These are phyloP conservation scores for Halteria grandinella DNA, from an alignment of 73 alveolate species.

Conservation along the genomic window DNA sequence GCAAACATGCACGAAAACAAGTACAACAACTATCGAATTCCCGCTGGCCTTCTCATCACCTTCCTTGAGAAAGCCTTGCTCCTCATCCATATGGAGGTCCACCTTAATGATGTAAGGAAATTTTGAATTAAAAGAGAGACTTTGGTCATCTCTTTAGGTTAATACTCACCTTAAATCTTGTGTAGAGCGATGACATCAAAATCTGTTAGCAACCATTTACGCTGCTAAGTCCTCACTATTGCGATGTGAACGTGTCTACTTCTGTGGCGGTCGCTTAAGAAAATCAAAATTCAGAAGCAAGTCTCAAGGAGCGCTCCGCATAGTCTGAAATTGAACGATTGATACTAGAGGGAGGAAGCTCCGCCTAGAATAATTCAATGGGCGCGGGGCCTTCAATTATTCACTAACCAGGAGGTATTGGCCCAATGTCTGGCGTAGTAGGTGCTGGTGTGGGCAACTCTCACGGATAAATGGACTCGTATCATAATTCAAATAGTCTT, in stretches of 20 bases:
- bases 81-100: constrained; percentile 70
- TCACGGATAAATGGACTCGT: too few relatives aligned
- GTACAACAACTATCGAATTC: constrained; percentile 55
- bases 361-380: not conserved
- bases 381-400: not conserved
- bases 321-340: constrained; percentile 1
- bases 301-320: constrained; percentile 13
- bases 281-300: not conserved
- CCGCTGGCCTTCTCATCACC: constrained; percentile 62
- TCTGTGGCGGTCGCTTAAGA: not conserved
- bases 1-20: constrained; percentile 63
- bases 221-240: constrained; percentile 66
- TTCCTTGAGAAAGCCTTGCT: constrained; percentile 73
- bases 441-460: too few relatives aligned
- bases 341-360: not conserved
- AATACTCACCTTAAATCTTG: not conserved
- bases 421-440: not conserved
- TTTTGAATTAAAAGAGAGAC: not conserved
- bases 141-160: not conserved
- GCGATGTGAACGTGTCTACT: constrained; percentile 48
- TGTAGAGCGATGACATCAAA: constrained; percentile 52
- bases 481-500: too few relatives aligned
- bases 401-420: not conserved
- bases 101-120: constrained; percentile 42
- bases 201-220: constrained; percentile 65